phyloP scores from a whole-genome alignment of 1,284 basidiomycete species.

The Cerioporus squamosus region DNA sequence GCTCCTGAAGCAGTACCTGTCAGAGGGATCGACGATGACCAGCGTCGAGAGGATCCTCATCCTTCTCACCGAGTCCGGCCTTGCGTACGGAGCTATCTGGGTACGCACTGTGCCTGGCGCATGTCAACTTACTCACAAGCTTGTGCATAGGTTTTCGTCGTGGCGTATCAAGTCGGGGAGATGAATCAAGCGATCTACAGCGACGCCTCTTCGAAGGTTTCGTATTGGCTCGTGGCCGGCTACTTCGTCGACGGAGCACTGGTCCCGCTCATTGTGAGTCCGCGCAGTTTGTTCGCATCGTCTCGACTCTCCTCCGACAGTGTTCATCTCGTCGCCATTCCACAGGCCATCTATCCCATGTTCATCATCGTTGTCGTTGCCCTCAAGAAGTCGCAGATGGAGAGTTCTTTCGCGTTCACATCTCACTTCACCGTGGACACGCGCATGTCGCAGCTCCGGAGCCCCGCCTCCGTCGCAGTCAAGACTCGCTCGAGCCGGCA shows the following conservation, averaged over 20 bases:
- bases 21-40: background rate
- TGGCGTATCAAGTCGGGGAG: background rate
- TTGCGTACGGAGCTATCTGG: background rate
- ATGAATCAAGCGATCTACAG: no score
- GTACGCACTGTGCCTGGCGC: background rate
- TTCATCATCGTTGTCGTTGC: slow-evolving; percentile 1
- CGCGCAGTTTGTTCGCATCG: background rate
- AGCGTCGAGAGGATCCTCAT: background rate
- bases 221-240: no score
- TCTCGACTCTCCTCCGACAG: background rate
- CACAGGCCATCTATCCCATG: background rate
- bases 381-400: slow-evolving; percentile 11
- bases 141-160: background rate
- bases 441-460: no score
- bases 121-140: no score
- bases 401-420: background rate
- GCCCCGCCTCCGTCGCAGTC: no score
- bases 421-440: no score
- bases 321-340: background rate
- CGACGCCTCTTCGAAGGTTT: no score
- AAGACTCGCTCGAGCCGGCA: no score
- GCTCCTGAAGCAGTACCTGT: background rate
- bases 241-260: no score
- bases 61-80: background rate
- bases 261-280: no score